Percentiles rank a stretch among this genome's conserved stretches.
These are phyloP conservation scores for Metroxylon sagu DNA, from an alignment of 176 grass and related monocot genomes.

Conservation along the genomic window DNA sequence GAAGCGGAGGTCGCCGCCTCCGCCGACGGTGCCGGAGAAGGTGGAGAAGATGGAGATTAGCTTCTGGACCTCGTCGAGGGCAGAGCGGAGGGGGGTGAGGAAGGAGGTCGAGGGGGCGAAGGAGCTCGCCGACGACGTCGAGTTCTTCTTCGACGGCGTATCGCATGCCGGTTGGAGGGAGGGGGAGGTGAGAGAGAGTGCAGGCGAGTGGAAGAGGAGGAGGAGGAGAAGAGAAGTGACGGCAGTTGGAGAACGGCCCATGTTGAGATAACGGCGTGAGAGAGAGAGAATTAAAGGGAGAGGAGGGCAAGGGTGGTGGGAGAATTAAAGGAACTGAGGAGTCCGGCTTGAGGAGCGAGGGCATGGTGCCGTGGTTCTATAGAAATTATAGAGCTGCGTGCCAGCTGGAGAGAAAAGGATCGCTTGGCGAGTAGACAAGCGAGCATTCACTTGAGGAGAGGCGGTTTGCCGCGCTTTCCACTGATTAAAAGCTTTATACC, in stretches of 20 bases:
- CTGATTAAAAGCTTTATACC: too few relatives aligned
- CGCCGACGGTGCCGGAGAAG: conserved; percentile 27
- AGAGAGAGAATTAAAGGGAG: neutral
- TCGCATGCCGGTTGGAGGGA: neutral
- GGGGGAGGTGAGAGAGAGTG: conserved; percentile 2
- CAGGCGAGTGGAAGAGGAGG: conserved; percentile 6
- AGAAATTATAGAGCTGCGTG: too few relatives aligned
- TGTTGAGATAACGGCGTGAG: neutral
- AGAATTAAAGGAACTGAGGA: too few relatives aligned
- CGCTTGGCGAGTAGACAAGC: too few relatives aligned
- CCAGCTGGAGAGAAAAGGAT: too few relatives aligned
- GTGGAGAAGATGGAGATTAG: conserved; percentile 23
- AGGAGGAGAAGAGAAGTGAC: conserved; percentile 8
- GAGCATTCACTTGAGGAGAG: too few relatives aligned
- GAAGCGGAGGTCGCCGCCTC: conserved; percentile 38
- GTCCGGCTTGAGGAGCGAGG: too few relatives aligned
- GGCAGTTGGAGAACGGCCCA: conserved; percentile 8
- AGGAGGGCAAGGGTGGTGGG: neutral
- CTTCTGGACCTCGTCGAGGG: conserved; percentile 35
- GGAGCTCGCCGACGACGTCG: neutral
- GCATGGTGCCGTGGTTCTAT: too few relatives aligned
- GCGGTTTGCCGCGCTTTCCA: too few relatives aligned
- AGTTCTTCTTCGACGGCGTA: too few relatives aligned
- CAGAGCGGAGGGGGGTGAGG: conserved; percentile 38
- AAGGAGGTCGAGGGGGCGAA: conserved; percentile 20